A percentile compares a stretch with the other conserved stretches of the same genome.
phyloP scores from a whole-genome alignment of 2,329 filamentous ascomycete species.

The Pseudofabraea citricarpa region DNA sequence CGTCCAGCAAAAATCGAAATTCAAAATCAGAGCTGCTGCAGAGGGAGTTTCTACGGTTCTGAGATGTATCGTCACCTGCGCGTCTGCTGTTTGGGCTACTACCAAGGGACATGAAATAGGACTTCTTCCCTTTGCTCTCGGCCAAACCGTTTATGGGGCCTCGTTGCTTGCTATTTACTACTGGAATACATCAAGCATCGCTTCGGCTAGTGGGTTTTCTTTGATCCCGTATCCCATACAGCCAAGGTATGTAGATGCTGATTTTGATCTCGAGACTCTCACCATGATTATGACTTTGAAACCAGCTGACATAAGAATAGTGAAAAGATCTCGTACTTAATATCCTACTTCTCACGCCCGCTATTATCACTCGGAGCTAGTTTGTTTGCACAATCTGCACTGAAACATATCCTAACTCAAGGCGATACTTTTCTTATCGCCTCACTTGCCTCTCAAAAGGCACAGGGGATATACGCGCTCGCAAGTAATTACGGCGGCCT shows the following conservation, averaged over 20 bases:
- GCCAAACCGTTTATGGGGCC: constrained; percentile 73
- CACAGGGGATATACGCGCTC: constrained; percentile 88
- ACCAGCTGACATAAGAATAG: constrained; percentile 10
- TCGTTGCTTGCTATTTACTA: constrained; percentile 68
- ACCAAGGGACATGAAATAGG: constrained; percentile 52
- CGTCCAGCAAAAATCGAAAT: constrained; percentile 75
- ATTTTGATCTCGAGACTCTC: no score
- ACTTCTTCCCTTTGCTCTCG: constrained; percentile 82
- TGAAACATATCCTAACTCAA: constrained; percentile 93
- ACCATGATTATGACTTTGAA: background rate
- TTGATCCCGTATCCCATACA: constrained; percentile 48
- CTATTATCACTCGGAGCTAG: constrained; percentile 72
- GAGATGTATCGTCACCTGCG: constrained; percentile 73
- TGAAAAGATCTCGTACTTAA: constrained; percentile 14
- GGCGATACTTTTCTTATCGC: constrained; percentile 89
- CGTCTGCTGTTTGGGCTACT: constrained; percentile 60
- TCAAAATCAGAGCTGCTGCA: constrained; percentile 73
- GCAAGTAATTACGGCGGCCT: constrained; percentile 94
- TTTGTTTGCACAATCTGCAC: constrained; percentile 78
- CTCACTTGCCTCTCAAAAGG: constrained; percentile 66
- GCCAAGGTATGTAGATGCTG: constrained; percentile 19
- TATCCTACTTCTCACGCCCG: constrained; percentile 55
- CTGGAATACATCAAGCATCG: constrained; percentile 52
- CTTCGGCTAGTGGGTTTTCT: constrained; percentile 60
- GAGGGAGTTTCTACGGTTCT: constrained; percentile 78